Conservation (phyloP, 2,329 filamentous ascomycete species). For the Alternaria postmessia region DNA sequence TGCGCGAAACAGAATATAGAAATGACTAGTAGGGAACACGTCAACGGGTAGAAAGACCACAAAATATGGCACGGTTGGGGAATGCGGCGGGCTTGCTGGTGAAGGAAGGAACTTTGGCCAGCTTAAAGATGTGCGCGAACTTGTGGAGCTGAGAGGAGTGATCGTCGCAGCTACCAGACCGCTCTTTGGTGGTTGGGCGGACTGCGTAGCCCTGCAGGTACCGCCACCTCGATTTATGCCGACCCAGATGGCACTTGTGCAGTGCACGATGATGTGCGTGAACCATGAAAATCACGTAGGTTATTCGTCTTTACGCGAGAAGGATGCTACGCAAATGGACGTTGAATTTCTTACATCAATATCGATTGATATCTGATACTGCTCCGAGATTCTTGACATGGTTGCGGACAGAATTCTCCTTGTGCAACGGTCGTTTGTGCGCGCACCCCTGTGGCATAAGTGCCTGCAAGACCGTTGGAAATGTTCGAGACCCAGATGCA, state of each 20-base stretch:
- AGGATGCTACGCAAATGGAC: not conserved
- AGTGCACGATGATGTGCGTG: conserved; percentile 32
- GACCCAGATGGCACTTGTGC: conserved; percentile 17
- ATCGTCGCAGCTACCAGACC: conserved; percentile 30
- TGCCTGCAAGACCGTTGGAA: conserved; percentile 5
- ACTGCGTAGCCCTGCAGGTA: conserved; percentile 28
- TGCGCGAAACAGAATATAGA: not conserved
- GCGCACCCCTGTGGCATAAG: conserved; percentile 10
- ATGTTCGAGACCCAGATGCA: conserved; percentile 16
- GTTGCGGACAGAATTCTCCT: not conserved
- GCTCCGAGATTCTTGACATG: not conserved
- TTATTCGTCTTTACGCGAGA: conserved; percentile 1
- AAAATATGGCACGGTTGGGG: conserved; percentile 29
- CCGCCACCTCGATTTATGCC: conserved; percentile 23
- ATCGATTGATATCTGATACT: not conserved
- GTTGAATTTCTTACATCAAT: not conserved
- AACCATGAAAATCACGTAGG: conserved; percentile 18
- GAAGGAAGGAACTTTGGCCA: conserved; percentile 13
- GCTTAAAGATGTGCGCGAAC: conserved; percentile 32
- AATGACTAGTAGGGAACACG: conserved; percentile 6
- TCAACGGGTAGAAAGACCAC: conserved; percentile 3
- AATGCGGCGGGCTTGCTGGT: conserved; percentile 2
- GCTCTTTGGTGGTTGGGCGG: conserved; percentile 32
- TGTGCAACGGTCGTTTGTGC: conserved; percentile 12
- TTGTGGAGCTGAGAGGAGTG: conserved; percentile 33